Base-by-base conservation (phyloP, 345 rosid genomes). In the Sisymbrium irio region DNA sequence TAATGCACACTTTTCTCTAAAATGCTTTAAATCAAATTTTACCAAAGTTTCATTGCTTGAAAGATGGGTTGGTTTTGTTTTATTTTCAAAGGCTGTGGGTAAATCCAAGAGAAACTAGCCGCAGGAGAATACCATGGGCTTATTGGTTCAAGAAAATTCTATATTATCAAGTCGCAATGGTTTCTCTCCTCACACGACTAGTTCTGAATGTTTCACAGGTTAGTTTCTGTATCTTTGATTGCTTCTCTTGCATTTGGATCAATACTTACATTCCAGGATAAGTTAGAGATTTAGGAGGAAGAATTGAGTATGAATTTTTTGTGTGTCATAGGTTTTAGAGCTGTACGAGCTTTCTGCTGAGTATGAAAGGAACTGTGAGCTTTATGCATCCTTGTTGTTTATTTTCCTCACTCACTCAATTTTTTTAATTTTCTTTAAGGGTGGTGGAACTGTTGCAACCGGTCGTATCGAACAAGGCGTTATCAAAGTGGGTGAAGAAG, bases 381-480 rank as follows among this genome's bases (percentile, higher is more conserved):
- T n/a, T n/a, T n/a, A n/a, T 64, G 5, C 49, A 6, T n/a, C 62
- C 42, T 64, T 51, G 4, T 47, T n/a, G 4, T 32, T 72, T n/a
- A n/a, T 59, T 15, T 41, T 15, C 2, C n/a, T n/a, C n/a, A n/a
- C 10, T 2, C 11, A 19, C 0, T 46, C 20, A 6, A 1, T 15
- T 35, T 11, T 68, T 67, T 22, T 36, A 9, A 62, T 35, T 53
- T 7, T 80, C 40, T 61, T 78, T 78, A n/a, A 95, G 99, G 99
- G 99, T 33, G 97, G 99, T 81, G 99, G 98, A 81, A 95, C 99
- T 66, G 99, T 95, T 85, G 92, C 99, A 39, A 95, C 99, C 7
- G 99, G 99, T 20, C 99, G 97, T 80, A 85, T 95, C 30, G 98
- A 95, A 71, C 98, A 92, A 76, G 99, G 99, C 33, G 80, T 74